Conservation (phyloP, 257 asterid genomes). For the Lithospermum erythrorhizon region DNA sequence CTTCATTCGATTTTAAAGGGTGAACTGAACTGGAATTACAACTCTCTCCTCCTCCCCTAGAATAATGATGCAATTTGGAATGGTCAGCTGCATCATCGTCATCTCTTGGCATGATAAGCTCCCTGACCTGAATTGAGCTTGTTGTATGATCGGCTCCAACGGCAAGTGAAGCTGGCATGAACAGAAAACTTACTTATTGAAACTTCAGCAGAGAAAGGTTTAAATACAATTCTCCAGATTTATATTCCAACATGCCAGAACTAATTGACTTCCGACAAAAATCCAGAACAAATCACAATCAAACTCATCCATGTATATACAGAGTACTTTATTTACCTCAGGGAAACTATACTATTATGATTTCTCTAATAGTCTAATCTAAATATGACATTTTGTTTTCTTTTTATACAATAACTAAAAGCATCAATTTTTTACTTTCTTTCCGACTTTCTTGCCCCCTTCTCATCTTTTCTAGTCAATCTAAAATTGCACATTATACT, state of each 20-base stretch:
- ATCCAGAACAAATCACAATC: not conserved
- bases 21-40: conserved; percentile 54
- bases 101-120: conserved; percentile 20
- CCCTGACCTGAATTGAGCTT: conserved; percentile 16
- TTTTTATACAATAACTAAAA: too few relatives aligned
- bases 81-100: conserved; percentile 27
- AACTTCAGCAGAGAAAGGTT: conserved; percentile 15
- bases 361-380: too few relatives aligned
- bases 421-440: too few relatives aligned
- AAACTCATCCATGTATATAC: not conserved
- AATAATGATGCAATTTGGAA: conserved; percentile 27
- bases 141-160: conserved; percentile 13
- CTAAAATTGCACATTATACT: too few relatives aligned
- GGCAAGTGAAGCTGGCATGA: conserved; percentile 5
- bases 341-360: not conserved
- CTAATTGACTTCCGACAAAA: not conserved
- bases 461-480: too few relatives aligned
- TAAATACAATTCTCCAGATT: not conserved
- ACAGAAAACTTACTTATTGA: conserved; percentile 9
- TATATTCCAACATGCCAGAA: too few relatives aligned
- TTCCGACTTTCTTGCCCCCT: too few relatives aligned
- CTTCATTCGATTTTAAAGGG: conserved; percentile 51
- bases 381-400: too few relatives aligned
- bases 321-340: not conserved
- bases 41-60: conserved; percentile 33